These are phyloP conservation scores for Vitis vinifera DNA, from an alignment of 164 flowering plant genomes.

Conservation along the genomic window ASM3070453v1 NC_081808.1:1194001-1194500, in stretches of 20 bases:
- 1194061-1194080: constrained; percentile 69
- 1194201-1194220: background rate
- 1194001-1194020: constrained; percentile 9
- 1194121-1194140: constrained; percentile 72
- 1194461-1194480: constrained; percentile 58
- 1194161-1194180: constrained; percentile 91
- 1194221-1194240: background rate
- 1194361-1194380: constrained; percentile 88
- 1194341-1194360: constrained; percentile 96
- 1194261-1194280: constrained; percentile 91
- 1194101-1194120: constrained; percentile 80
- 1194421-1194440: constrained; percentile 37
- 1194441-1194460: constrained; percentile 41
- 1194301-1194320: constrained; percentile 71
- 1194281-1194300: constrained; percentile 62
- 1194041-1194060: constrained; percentile 41
- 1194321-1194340: constrained; percentile 87
- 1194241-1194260: background rate
- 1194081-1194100: constrained; percentile 84
- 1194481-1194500: constrained; percentile 66
- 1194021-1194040: background rate
- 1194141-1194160: constrained; percentile 77
- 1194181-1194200: constrained; percentile 44
- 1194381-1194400: constrained; percentile 17
- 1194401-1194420: constrained; percentile 7